Percentiles rank a stretch among this genome's conserved stretches.
Evolutionary conservation across 805 yeast species (phyloP).

Genomic region (Lachancea sp.): DNA sequence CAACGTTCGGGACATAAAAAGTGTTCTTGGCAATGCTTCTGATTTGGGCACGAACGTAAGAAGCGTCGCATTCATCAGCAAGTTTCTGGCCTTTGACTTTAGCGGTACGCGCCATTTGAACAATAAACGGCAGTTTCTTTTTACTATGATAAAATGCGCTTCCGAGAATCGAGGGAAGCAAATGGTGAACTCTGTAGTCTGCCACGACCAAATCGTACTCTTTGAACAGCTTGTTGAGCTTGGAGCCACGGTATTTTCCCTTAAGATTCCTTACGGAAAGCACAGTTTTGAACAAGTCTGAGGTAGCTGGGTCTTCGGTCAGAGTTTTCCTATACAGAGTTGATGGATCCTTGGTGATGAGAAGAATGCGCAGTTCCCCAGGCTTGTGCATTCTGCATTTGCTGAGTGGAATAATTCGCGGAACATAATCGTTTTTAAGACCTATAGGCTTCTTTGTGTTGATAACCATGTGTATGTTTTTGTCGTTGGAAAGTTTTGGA

Average conservation of each 20-base stretch:
- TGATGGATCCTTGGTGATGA: conserved; percentile 72
- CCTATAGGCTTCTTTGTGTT: conserved; percentile 43
- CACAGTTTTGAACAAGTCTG: conserved; percentile 56
- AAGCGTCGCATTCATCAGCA: conserved; percentile 58
- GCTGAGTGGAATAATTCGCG: conserved; percentile 54
- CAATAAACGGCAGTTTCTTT: conserved; percentile 60
- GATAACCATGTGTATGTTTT: conserved; percentile 36
- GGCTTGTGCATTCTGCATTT: conserved; percentile 42
- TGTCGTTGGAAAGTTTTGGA: conserved; percentile 23
- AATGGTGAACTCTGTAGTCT: conserved; percentile 60
- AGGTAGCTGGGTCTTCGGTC: conserved; percentile 47
- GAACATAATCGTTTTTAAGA: conserved; percentile 42
- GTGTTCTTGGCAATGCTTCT: conserved; percentile 59
- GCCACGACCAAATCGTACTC: conserved; percentile 64
- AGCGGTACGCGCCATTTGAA: conserved; percentile 44
- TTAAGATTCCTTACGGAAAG: conserved; percentile 53
- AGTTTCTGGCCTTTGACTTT: conserved; percentile 38
- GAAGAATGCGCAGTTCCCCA: conserved; percentile 45
- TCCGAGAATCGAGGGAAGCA: conserved; percentile 54
- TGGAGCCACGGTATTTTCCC: conserved; percentile 39
- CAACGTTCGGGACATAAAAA: conserved; percentile 53
- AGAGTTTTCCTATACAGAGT: conserved; percentile 47
- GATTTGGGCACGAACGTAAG: conserved; percentile 57
- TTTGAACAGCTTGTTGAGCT: conserved; percentile 43
- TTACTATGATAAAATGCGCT: conserved; percentile 55